Evolutionary conservation across 495 filamentous ascomycete genomes (phyloP), one percentile per base, ranked within the genome.

Genomic region (Lophiostoma macrostomum): DNA sequence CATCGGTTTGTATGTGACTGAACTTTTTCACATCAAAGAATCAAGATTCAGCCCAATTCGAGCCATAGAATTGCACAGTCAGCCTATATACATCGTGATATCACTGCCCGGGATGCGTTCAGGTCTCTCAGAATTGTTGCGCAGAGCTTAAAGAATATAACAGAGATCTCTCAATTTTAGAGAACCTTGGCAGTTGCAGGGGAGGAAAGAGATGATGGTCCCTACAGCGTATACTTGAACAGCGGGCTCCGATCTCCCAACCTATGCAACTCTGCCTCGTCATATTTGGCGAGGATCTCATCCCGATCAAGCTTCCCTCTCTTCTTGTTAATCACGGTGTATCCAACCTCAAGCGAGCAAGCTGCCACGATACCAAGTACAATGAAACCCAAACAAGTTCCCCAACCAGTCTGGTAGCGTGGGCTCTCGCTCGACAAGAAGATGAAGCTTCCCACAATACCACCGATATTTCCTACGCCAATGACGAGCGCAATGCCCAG

Each of bases 401-500:
- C 71, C 59, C 73, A 81, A 0, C 78, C 81, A 0, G 72, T 74
- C 1, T 25, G 60, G 50, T 79, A 84, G 11, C 45, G 65, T 2
- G 78, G 80, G 3, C 69, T 68, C 50, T 84, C 71, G 0, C 61
- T 63, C 0, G 69, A 51, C 22, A 77, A 64, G 62, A 67, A 72
- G 28, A 72, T 68, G 69, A 69, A 73, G 66, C 76, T 76, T 1
- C 78, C 79, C 14, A 83, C 69, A 57, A 84, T 76, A 1, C 80
- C 82, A 43, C 72, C 75, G 12, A 75, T 65, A 48, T 83, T 82
- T 0, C 80, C 80, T 40, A 83, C 70, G 0, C 73, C 70, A 38
- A 83, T 66, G 60, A 80, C 70, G 63, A 82, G 63, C 0, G 74
- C 80, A 0, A 76, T 73, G 3, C 73, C 76, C 19, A 84, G 75